phyloP scores from a whole-genome alignment of 257 asterid species.

The Solanum tacnaense region DNA sequence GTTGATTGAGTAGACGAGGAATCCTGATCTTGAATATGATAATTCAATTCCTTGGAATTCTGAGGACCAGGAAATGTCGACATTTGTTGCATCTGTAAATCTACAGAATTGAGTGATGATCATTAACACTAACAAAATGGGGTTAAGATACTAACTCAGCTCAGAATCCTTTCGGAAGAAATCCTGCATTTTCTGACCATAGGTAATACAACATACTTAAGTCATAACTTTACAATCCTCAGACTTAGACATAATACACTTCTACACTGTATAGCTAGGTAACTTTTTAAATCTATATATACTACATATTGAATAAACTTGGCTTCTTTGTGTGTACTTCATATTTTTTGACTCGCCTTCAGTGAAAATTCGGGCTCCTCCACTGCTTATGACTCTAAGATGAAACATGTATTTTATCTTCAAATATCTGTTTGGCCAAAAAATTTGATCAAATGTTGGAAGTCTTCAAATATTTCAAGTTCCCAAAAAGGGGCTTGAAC shows the following conservation, averaged over 20 bases:
- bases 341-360: not conserved
- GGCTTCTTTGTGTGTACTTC: not conserved
- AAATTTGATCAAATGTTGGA: not conserved
- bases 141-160: not conserved
- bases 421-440: not conserved
- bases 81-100: slow-evolving; percentile 1
- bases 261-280: not conserved
- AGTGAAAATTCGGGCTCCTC: not conserved
- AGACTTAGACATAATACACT: not conserved
- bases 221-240: not conserved
- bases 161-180: not conserved
- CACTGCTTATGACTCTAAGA: not conserved
- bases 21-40: slow-evolving; percentile 14
- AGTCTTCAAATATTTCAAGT: not conserved
- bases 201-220: not conserved
- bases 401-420: not conserved
- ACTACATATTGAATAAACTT: not conserved
- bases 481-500: not conserved
- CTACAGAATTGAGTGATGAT: slow-evolving; percentile 3
- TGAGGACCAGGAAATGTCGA: not conserved
- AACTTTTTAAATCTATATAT: not conserved
- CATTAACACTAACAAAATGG: not conserved
- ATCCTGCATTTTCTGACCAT: slow-evolving; percentile 4
- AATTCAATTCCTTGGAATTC: not conserved
- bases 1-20: slow-evolving; percentile 19